Conservation (phyloP, 2,329 filamentous ascomycete genomes). For the Trichoderma sp. region DNA sequence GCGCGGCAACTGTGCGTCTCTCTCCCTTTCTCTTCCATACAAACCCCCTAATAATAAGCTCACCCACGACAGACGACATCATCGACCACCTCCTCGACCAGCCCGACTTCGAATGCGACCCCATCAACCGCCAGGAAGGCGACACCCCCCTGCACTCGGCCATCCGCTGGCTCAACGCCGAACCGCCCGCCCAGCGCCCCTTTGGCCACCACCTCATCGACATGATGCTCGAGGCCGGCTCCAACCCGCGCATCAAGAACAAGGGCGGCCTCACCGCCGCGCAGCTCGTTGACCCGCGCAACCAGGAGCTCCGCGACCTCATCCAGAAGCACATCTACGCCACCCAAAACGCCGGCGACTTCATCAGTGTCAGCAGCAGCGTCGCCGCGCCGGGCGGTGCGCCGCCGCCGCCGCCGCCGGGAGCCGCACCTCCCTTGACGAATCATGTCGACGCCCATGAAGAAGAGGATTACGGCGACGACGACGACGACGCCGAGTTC, state of each 20-base stretch:
- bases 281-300: slow-evolving; percentile 73
- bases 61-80: slow-evolving; percentile 62
- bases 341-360: slow-evolving; percentile 59
- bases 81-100: slow-evolving; percentile 83
- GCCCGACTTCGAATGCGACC: slow-evolving; percentile 82
- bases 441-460: slow-evolving; percentile 29
- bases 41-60: too few species aligned
- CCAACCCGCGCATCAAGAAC: slow-evolving; percentile 61
- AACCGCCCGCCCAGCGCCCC: slow-evolving; percentile 63
- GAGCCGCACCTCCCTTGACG: slow-evolving; percentile 22
- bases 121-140: slow-evolving; percentile 66
- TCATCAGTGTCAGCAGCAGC: slow-evolving; percentile 45
- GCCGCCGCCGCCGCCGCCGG: slow-evolving; percentile 30
- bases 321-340: slow-evolving; percentile 73
- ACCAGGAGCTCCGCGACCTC: slow-evolving; percentile 60
- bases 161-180: slow-evolving; percentile 73
- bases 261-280: slow-evolving; percentile 70
- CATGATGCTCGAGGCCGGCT: slow-evolving; percentile 81
- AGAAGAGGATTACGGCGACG: slow-evolving; percentile 43
- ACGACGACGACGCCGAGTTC: slow-evolving; percentile 61
- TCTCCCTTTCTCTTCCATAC: background rate
- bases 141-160: slow-evolving; percentile 81
- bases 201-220: slow-evolving; percentile 68
- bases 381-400: slow-evolving; percentile 26
- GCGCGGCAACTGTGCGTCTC: slow-evolving; percentile 79